Evolutionary conservation across 2,329 filamentous ascomycete genomes (phyloP).

Genomic region (Fusarium solani-melongenae): DNA sequence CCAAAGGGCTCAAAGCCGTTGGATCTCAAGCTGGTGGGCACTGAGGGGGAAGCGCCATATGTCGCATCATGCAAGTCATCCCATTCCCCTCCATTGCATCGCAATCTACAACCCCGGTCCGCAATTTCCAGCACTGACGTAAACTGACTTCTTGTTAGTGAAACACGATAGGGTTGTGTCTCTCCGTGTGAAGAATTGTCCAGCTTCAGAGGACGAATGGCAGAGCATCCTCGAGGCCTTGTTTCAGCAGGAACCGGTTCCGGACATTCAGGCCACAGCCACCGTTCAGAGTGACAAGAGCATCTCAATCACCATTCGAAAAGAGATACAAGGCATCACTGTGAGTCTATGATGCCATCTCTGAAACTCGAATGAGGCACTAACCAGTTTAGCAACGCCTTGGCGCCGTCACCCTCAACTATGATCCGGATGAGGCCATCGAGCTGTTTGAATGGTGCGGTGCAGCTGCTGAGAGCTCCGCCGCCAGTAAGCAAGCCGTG

Average conservation of each 20-base stretch:
- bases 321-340: slow-evolving; percentile 75
- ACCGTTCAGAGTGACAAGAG: slow-evolving; percentile 63
- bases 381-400: slow-evolving; percentile 69
- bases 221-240: slow-evolving; percentile 67
- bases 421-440: slow-evolving; percentile 68
- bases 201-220: slow-evolving; percentile 74
- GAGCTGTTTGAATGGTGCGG: slow-evolving; percentile 78
- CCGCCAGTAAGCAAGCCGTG: slow-evolving; percentile 57
- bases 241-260: slow-evolving; percentile 62
- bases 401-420: slow-evolving; percentile 70
- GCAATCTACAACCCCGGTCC: slow-evolving; percentile 30
- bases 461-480: slow-evolving; percentile 62
- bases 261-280: slow-evolving; percentile 70
- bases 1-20: slow-evolving; percentile 63
- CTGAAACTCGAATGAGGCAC: slow-evolving; percentile 21
- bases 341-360: slow-evolving; percentile 54
- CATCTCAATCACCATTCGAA: slow-evolving; percentile 72
- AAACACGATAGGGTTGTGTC: slow-evolving; percentile 66
- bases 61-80: slow-evolving; percentile 64
- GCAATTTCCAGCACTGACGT: slow-evolving; percentile 31
- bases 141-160: slow-evolving; percentile 54
- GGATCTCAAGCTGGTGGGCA: slow-evolving; percentile 75
- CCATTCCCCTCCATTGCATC: slow-evolving; percentile 26
- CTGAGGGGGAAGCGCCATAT: slow-evolving; percentile 73
- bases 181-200: slow-evolving; percentile 64